These are phyloP conservation scores for Mitragyna speciosa DNA, from an alignment of 257 asterid genomes.

Conservation along the genomic window DNA sequence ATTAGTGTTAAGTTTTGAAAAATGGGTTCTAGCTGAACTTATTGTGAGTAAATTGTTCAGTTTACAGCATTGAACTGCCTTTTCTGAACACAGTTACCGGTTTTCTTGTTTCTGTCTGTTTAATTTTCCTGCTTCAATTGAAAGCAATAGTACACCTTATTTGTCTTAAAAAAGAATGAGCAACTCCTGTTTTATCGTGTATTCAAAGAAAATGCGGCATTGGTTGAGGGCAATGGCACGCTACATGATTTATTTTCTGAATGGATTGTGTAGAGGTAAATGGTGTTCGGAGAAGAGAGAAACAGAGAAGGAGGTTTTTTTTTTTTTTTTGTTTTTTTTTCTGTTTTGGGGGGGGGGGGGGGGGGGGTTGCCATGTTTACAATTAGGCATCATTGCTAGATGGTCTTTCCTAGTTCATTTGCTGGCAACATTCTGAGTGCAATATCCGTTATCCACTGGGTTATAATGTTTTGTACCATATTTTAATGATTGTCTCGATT, in stretches of 20 bases:
- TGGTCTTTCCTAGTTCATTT: not conserved
- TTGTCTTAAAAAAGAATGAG: not conserved
- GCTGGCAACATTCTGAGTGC: not conserved
- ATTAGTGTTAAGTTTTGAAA: not conserved
- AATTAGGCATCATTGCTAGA: not conserved
- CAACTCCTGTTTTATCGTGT: not conserved
- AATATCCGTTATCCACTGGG: not conserved
- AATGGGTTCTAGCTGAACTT: no score
- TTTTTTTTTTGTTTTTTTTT: no score
- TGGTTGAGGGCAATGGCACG: not conserved
- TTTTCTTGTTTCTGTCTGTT: not conserved
- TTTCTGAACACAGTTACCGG: not conserved
- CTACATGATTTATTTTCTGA: not conserved
- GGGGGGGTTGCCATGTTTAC: not conserved
- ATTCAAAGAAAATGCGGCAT: not conserved
- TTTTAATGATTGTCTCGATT: not conserved
- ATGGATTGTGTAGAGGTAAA: not conserved
- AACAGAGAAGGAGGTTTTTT: no score
- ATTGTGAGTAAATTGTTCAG: not conserved
- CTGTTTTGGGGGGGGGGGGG: not conserved
- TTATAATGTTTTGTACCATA: not conserved
- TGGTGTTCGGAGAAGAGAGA: no score
- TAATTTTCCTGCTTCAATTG: not conserved
- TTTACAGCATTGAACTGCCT: not conserved
- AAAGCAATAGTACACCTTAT: not conserved